Base-by-base conservation (phyloP, 1,284 basidiomycete species). In the Lignosus rhinocerotis region DNA sequence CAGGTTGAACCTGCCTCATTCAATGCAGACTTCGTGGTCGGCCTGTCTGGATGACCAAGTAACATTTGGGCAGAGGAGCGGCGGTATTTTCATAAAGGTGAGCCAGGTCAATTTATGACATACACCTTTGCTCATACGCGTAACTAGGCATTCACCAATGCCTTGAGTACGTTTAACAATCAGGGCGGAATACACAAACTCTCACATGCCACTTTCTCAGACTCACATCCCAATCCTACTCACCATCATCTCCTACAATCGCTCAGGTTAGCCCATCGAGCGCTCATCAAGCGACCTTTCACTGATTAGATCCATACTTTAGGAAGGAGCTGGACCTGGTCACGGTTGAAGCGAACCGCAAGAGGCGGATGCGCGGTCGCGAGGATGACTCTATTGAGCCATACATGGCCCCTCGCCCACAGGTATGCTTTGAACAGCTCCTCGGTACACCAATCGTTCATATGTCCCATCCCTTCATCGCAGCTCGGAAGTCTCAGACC, bases 71-170 rank as follows among this genome's bases (percentile, higher is more conserved):
- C 32, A 21, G 21, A 30, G 34, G 17, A 51, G 45, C 5, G 62
- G 59, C 10, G 59, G 62, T 3, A 55, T 63, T 33, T 63, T 63
- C 48, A 51, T 61, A 6, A 50, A 49, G 53, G 61, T 60, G n/a
- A 31, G 44, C 17, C 3, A 4, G 11, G 9, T 16, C 8, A 14
- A 16, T 10, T 6, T 9, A 6, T 17, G 9, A n/a, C 21, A 31
- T 31, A 14, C 25, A 46, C 31, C 12, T 3, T 46, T 10, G 12
- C 31, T 12, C 10, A 32, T 10, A 7, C 33, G 6, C 3, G 4
- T 38, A 9, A 5, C 11, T 19, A 51, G 50, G 50, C 50, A 9
- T 51, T 51, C 50, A 33, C 39, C 10, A 41, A 41, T n/a, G 50
- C 50, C 5, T 17, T 51, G 30, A n/a, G 46, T 48, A 36, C 9